Evolutionary conservation across 345 rosid genomes (phyloP), one percentile per base, ranked within the genome.

Genomic region (Schrenkiella parvula): DNA sequence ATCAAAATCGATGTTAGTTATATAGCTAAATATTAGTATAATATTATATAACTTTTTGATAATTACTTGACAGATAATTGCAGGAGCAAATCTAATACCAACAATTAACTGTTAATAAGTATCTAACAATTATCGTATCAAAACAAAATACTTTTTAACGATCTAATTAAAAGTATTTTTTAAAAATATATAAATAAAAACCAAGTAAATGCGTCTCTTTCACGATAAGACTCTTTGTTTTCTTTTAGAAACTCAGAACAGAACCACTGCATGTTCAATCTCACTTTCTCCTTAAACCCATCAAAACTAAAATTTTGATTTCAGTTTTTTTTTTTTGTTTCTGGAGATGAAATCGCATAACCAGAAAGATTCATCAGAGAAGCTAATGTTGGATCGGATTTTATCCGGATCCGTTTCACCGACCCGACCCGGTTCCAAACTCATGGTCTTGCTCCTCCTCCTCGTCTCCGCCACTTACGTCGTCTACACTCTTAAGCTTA

Each of bases 401-500:
- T 74, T 87, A 42, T 73, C 89, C 59, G 77, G 72, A n/a, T 58
- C 80, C 50, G 72, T 69, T 72, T 39, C 77, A 58, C 41, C 77
- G 37, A 66, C 68, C 52, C 82, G 95, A 58, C 80, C 88, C 72
- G 61, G 80, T 6, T 89, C 96, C 37, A 95, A 82, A 77, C 84
- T 92, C 62, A 78, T 95, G 88, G 74, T 90, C 2, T 82, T 84
- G 77, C 79, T 90, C 60, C 80, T 95, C 82, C 86, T 92, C 55
- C 80, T 88, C 71, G 89, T 89, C 78, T 86, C 96, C 37, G 83
- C 80, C 57, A 81, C 96, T 11, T 95, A 89, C 64, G 86, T 87
- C 41, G 71, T 88, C 70, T 95, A 90, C 86, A 89, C 99, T 23
- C 83, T 95, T 54, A 86, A 86, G 83, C 87, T 95, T 71, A 82